Evolutionary conservation across 2,329 filamentous ascomycete species (phyloP), one percentile per base, ranked within the genome.

Genomic region (Colletotrichum magnum): DNA sequence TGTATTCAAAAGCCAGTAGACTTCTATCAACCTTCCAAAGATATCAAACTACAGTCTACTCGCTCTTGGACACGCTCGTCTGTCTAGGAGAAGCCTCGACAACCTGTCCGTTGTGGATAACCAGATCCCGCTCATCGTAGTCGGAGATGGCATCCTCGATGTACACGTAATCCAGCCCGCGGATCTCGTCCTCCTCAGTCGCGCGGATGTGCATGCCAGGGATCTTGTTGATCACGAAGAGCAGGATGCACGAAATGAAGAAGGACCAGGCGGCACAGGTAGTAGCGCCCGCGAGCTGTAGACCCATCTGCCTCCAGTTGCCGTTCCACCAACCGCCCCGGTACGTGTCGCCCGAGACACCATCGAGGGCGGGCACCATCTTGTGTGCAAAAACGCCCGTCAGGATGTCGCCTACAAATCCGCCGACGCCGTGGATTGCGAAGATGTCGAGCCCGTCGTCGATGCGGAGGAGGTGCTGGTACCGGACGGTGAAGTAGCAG

Each of bases 391-490:
- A 90, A 36, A 90, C 79, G 3, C 88, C 88, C 0, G 88, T 89
- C 18, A 89, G 74, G 56, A 90, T 80, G 41, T 86, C 84, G 16
- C 88, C 88, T 1, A 89, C 82, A 70, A 86, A 83, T 12, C 88
- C 88, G n/a, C 88, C 88, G 2, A 90, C 78, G 18, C 87, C 87
- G 73, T 90, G 88, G 32, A 90, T 84, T 36, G 86, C 86, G 69
- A 89, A 90, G 58, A 90, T 87, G 68, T 89, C 87, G 59, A 90
- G 81, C 2, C 87, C 86, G 53, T 89, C 88, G 67, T 90, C 88
- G 12, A 89, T 82, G 9, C 80, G 80, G 5, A 89, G 77, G 68
- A 87, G 79, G 58, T 88, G 79, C 72, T 89, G 88, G 72, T 85
- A 75, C 64, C 83, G 80, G 62, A 83, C 83, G 12, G 82, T 77